Percentiles rank a stretch among this genome's conserved stretches.
Evolutionary conservation across 2,329 filamentous ascomycete genomes (phyloP).

Genomic region (Westerdykella sp.): DNA sequence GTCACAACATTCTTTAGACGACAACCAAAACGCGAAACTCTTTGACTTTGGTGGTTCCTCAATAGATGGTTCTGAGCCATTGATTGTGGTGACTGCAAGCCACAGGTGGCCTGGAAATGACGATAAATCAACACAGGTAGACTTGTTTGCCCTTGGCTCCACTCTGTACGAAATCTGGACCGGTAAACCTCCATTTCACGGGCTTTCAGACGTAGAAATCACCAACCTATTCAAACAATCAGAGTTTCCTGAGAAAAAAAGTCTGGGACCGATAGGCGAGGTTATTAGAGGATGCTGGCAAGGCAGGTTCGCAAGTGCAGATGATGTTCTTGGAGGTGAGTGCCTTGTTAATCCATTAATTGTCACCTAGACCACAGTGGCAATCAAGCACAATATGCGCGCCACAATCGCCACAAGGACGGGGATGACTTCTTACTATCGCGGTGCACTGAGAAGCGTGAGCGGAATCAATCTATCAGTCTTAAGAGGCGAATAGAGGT

Average conservation of each 20-base stretch:
- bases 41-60: constrained; percentile 11
- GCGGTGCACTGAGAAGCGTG: too few species aligned
- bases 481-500: too few species aligned
- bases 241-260: constrained; percentile 7
- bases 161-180: constrained; percentile 11
- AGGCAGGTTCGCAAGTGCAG: constrained; percentile 6
- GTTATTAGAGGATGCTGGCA: constrained; percentile 7
- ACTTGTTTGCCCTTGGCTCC: constrained; percentile 10
- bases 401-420: too few species aligned
- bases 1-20: constrained; percentile 12
- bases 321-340: too few species aligned
- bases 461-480: too few species aligned
- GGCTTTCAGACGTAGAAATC: constrained; percentile 4
- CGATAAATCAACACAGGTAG: constrained; percentile 3
- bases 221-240: not conserved
- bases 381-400: too few species aligned
- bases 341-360: too few species aligned
- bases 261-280: constrained; percentile 6
- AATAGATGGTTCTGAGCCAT: constrained; percentile 8
- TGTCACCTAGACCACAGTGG: too few species aligned
- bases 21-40: constrained; percentile 7
- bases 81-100: constrained; percentile 6
- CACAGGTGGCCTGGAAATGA: constrained; percentile 5
- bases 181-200: constrained; percentile 4
- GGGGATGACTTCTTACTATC: too few species aligned